phyloP scores from a whole-genome alignment of 192 early-diverging fungal species.

The Podila epicladia region DNA sequence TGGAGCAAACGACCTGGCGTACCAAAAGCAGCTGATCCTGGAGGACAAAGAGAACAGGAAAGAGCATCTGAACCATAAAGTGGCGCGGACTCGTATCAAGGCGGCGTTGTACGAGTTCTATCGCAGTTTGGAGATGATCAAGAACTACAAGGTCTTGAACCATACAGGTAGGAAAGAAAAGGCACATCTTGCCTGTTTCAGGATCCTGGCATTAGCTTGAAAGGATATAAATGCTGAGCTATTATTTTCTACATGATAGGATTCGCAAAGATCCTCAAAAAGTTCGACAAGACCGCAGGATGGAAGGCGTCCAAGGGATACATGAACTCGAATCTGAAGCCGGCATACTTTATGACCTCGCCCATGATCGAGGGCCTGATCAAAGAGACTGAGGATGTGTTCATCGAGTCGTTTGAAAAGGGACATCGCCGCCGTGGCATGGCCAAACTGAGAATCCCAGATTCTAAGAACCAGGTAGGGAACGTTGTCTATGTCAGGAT shows the following conservation, averaged over 20 bases:
- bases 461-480: conserved; percentile 46
- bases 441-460: conserved; percentile 69
- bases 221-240: not conserved
- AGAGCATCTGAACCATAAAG: conserved; percentile 49
- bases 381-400: conserved; percentile 74
- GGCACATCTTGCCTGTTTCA: no score
- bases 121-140: conserved; percentile 74
- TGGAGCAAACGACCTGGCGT: not conserved
- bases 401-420: conserved; percentile 68
- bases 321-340: conserved; percentile 21
- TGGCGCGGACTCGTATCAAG: conserved; percentile 66
- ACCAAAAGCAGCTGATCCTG: conserved; percentile 24
- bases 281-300: conserved; percentile 75
- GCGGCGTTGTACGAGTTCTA: conserved; percentile 79
- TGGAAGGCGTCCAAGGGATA: conserved; percentile 31
- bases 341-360: conserved; percentile 66
- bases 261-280: conserved; percentile 79
- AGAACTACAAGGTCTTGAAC: conserved; percentile 68
- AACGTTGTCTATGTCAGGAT: not conserved
- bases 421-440: conserved; percentile 73
- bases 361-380: conserved; percentile 63
- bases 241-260: conserved; percentile 57
- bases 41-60: conserved; percentile 22
- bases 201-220: no score
- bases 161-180: conserved; percentile 10